These are phyloP conservation scores for Suillus fuscotomentosus DNA, from an alignment of 768 basidiomycete species.

Conservation along the genomic window DNA sequence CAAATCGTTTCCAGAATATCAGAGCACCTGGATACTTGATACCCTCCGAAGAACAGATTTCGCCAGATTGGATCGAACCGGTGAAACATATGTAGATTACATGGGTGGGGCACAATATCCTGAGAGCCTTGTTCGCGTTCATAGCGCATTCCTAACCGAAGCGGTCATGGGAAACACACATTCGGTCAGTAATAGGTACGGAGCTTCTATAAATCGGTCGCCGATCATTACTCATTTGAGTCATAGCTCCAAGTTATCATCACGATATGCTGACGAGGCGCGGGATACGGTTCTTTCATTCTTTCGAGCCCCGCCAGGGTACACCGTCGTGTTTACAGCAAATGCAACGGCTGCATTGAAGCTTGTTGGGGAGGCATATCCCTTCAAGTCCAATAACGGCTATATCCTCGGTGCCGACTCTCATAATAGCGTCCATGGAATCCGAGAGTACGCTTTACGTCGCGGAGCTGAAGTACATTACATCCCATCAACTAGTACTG, in stretches of 20 bases:
- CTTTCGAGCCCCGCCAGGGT: constrained; percentile 73
- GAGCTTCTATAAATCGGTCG: constrained; percentile 7
- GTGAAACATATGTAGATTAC: constrained; percentile 82
- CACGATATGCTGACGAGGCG: constrained; percentile 65
- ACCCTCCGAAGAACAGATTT: constrained; percentile 65
- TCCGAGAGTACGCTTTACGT: constrained; percentile 64
- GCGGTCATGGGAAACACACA: constrained; percentile 82
- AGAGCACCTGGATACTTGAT: constrained; percentile 69
- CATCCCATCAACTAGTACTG: constrained; percentile 58
- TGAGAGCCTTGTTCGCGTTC: constrained; percentile 69
- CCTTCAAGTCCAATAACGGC: constrained; percentile 55
- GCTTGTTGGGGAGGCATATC: constrained; percentile 79
- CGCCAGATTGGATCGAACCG: constrained; percentile 51
- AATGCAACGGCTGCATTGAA: constrained; percentile 82
- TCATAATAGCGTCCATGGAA: constrained; percentile 84
- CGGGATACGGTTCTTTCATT: constrained; percentile 72
- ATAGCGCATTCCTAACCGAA: constrained; percentile 64
- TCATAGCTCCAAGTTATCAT: constrained; percentile 66
- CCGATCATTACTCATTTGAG: not conserved
- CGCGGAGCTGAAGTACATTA: constrained; percentile 61
- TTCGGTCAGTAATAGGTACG: constrained; percentile 76
- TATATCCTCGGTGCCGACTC: constrained; percentile 76
- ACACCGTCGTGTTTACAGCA: constrained; percentile 79
- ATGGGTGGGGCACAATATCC: constrained; percentile 86
- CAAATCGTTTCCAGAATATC: constrained; percentile 50